Evolutionary conservation across 495 filamentous ascomycete genomes (phyloP), one percentile per base, ranked within the genome.

Genomic region (Penicillium simplicissimum): DNA sequence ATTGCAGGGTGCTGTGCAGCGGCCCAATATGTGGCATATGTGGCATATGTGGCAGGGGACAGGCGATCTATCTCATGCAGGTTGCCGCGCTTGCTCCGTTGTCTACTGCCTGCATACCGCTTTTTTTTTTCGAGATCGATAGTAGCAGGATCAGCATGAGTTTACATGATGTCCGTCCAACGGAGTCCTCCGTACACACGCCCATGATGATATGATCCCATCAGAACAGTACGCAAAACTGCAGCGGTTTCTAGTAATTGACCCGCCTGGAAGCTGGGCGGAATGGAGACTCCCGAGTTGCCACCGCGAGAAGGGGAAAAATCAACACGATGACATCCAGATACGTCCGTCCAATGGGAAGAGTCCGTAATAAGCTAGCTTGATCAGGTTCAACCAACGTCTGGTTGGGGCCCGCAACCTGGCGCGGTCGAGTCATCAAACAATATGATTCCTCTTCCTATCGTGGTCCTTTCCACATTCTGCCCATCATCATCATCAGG

Each of bases 391-490:
- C 21, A 3, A 13, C 23, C 48, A 31, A 34, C 14, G 25, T 52
- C 15, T 28, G 33, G 49, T n/a, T 38, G 49, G 11, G 28, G 28
- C 28, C 28, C 6, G 28, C 2, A 31, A 31, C 28, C 28, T 31
- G 1, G 19, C 28, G 36, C 36, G 17, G 40, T 47, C 28, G 55
- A 53, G 47, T 61, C 62, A 60, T 42, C 28, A 15, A 65, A 67
- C 56, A 71, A 67, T 60, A 66, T 71, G 69, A 71, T 69, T 69
- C 69, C 69, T 70, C 60, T 28, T 35, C 11, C 14, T 5, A 14
- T 19, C n/a, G n/a, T n/a, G n/a, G n/a, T n/a, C n/a, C n/a, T n/a
- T n/a, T n/a, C n/a, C n/a, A n/a, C n/a, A n/a, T n/a, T n/a, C n/a
- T n/a, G n/a, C n/a, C n/a, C n/a, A n/a, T 31, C 28, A 31, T 31